A percentile compares a stretch with the other conserved stretches of the same genome.
These are phyloP conservation scores for Tulasnella sp. DNA, from an alignment of 768 basidiomycete species.

Conservation along the genomic window DNA sequence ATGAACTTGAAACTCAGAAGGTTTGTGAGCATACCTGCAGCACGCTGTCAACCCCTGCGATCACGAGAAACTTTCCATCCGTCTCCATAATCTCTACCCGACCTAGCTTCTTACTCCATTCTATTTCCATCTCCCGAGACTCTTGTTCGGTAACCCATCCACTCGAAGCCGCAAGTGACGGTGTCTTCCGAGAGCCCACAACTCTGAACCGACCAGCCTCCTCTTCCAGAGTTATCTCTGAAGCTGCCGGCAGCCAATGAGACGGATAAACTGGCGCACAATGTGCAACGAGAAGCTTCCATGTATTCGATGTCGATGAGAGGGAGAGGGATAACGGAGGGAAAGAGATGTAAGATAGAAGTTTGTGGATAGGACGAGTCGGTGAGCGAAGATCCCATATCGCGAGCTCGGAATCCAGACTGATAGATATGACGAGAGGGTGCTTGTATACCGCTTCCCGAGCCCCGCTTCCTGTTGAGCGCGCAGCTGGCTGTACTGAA, in stretches of 20 bases:
- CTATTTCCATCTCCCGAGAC: slow-evolving; percentile 32
- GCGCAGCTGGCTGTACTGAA: slow-evolving; percentile 27
- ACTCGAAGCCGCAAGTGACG: slow-evolving; percentile 57
- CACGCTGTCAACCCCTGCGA: slow-evolving; percentile 45
- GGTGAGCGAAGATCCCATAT: slow-evolving; percentile 54
- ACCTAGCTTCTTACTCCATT: slow-evolving; percentile 66
- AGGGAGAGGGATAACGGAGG: slow-evolving; percentile 75
- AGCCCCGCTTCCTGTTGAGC: slow-evolving; percentile 34
- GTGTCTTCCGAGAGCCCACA: slow-evolving; percentile 55
- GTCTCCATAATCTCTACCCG: slow-evolving; percentile 66
- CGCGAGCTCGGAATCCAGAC: slow-evolving; percentile 53
- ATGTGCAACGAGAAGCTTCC: slow-evolving; percentile 67
- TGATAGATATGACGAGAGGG: slow-evolving; percentile 63
- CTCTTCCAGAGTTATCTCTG: slow-evolving; percentile 46
- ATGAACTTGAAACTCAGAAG: slow-evolving; percentile 11
- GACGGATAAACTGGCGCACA: slow-evolving; percentile 66
- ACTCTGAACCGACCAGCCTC: slow-evolving; percentile 33
- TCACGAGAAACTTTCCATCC: slow-evolving; percentile 77
- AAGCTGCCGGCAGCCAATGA: slow-evolving; percentile 71
- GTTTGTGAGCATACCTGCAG: not conserved
- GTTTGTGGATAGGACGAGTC: slow-evolving; percentile 33
- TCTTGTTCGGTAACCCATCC: slow-evolving; percentile 32
- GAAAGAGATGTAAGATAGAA: slow-evolving; percentile 67
- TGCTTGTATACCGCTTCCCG: slow-evolving; percentile 62
- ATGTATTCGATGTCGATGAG: slow-evolving; percentile 37